Evolutionary conservation across 331 rosid genomes (phyloP).

Genomic region (Pyrus hybrid): DNA sequence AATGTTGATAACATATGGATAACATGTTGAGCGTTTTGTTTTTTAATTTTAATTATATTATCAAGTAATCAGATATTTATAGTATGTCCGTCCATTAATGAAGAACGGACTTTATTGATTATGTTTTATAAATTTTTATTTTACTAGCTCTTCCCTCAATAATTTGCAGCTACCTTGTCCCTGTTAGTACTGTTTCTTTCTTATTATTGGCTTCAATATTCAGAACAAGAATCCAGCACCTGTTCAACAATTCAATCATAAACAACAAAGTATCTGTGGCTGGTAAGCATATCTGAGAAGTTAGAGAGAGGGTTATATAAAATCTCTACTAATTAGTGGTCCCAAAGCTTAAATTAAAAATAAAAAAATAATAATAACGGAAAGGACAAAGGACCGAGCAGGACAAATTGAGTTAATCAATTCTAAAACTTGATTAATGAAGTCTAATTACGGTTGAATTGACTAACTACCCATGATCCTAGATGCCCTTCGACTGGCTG

Average conservation of each 20-base stretch:
- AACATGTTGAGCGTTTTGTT: too few species aligned
- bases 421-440: background rate
- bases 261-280: background rate
- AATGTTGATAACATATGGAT: too few species aligned
- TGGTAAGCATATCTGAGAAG: background rate
- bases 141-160: too few species aligned
- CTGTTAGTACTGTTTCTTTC: background rate
- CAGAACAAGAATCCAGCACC: background rate
- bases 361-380: background rate
- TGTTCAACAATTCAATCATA: too few species aligned
- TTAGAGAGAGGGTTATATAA: background rate
- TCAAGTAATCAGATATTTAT: too few species aligned
- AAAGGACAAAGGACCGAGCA: background rate
- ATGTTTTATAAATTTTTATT: too few species aligned
- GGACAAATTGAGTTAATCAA: background rate
- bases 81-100: too few species aligned
- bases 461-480: conserved; percentile 5
- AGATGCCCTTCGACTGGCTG: background rate
- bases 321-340: background rate
- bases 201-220: background rate
- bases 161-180: too few species aligned
- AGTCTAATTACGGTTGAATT: background rate
- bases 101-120: too few species aligned
- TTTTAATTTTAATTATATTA: too few species aligned
- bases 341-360: background rate